Evolutionary conservation across 2,329 filamentous ascomycete genomes (phyloP).

Genomic region (Myrmaecium sp.): DNA sequence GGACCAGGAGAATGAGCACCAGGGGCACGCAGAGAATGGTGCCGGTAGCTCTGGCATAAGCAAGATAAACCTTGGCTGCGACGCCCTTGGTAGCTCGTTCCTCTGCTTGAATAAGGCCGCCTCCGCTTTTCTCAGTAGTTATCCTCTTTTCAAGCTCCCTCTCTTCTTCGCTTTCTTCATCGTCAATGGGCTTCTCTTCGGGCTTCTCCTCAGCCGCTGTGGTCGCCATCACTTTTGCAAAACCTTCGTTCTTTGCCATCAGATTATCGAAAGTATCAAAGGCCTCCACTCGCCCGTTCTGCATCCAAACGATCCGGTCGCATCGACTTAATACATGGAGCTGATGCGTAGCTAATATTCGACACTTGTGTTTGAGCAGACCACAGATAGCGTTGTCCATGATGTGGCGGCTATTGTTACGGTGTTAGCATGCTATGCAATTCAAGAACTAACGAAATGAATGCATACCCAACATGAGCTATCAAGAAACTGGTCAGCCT

Average conservation of each 20-base stretch:
- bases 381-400: constrained; percentile 92
- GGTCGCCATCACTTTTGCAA: constrained; percentile 68
- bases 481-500: too few relatives aligned
- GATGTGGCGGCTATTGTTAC: constrained; percentile 51
- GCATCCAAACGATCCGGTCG: constrained; percentile 87
- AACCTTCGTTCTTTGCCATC: constrained; percentile 61
- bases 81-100: constrained; percentile 61
- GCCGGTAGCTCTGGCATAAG: constrained; percentile 62
- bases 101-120: constrained; percentile 54
- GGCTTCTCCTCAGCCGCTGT: constrained; percentile 46
- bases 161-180: constrained; percentile 38
- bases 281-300: constrained; percentile 66
- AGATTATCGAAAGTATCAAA: constrained; percentile 81
- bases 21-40: constrained; percentile 49
- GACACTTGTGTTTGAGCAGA: constrained; percentile 71
- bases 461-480: constrained; percentile 48
- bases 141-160: constrained; percentile 29
- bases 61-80: constrained; percentile 60
- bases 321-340: constrained; percentile 82
- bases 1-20: constrained; percentile 45
- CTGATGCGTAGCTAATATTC: constrained; percentile 87
- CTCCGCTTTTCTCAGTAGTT: constrained; percentile 35
- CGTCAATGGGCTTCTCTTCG: constrained; percentile 30
- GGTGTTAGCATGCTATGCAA: too few relatives aligned
- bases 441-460: too few relatives aligned